A percentile compares a stretch with the other conserved stretches of the same genome.
Conservation (phyloP, 1,139 yeast species). For the Taphrina wiesneri region DNA sequence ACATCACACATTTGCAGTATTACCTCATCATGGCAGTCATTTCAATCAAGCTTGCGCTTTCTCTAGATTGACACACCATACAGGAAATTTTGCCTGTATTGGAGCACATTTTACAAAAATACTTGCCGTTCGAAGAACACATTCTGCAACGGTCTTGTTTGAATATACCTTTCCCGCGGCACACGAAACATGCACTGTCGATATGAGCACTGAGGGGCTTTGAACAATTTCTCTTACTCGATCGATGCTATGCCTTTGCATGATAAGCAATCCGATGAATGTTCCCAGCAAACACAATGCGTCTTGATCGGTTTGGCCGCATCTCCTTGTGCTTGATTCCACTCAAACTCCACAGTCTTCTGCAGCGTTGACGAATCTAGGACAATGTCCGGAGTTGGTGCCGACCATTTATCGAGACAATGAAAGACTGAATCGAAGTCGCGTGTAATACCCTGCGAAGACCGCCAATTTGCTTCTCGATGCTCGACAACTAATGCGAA, state of each 20-base stretch:
- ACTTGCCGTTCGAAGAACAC: constrained; percentile 5
- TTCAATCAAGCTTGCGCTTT: neutral
- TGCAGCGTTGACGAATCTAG: neutral
- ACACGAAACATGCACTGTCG: neutral
- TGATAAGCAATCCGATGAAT: neutral
- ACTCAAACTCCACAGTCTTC: constrained; percentile 1
- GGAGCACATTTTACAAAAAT: neutral
- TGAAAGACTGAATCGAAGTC: constrained; percentile 3
- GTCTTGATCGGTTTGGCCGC: neutral
- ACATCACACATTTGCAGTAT: neutral
- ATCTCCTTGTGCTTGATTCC: neutral
- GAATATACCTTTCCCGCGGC: constrained; percentile 8
- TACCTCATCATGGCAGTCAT: constrained; percentile 3
- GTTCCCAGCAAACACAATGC: neutral
- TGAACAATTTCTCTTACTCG: neutral
- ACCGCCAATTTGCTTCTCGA: neutral
- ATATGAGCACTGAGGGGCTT: neutral
- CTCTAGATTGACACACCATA: neutral
- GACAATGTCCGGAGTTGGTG: neutral
- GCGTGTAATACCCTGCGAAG: neutral
- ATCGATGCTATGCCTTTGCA: constrained; percentile 6
- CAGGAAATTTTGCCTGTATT: neutral
- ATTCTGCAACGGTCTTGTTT: neutral
- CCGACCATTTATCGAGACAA: neutral
- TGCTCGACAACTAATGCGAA: neutral